A percentile compares a stretch with the other conserved stretches of the same genome.
phyloP scores from a whole-genome alignment of 1,284 basidiomycete genomes.

The Kwoniella shivajii region DNA sequence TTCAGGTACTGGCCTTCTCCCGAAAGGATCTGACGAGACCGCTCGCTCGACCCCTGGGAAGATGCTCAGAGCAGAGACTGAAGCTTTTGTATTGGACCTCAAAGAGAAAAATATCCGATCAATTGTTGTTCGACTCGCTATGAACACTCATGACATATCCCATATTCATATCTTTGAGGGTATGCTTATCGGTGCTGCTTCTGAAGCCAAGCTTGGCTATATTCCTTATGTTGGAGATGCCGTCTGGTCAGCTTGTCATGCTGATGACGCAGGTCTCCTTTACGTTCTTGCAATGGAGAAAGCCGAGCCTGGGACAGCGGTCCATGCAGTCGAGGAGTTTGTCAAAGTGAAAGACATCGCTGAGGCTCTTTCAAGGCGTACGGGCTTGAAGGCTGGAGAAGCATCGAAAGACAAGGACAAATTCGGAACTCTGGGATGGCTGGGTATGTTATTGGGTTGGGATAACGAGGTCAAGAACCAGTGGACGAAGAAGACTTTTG shows the following conservation, averaged over 20 bases:
- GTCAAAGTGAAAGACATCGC: conserved; percentile 1
- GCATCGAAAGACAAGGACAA: no score
- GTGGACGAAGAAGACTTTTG: no score
- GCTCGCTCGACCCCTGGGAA: no score
- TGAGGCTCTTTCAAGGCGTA: background rate
- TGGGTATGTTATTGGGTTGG: no score
- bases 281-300: conserved; percentile 32
- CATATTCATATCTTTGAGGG: conserved; percentile 21
- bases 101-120: conserved; percentile 16
- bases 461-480: no score
- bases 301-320: background rate
- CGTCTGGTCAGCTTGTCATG: conserved; percentile 24
- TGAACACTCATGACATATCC: conserved; percentile 24
- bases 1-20: conserved; percentile 4
- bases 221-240: conserved; percentile 24
- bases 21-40: no score
- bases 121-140: conserved; percentile 25
- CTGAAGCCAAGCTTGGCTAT: conserved; percentile 16
- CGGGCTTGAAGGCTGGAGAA: no score
- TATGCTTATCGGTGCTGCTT: conserved; percentile 12
- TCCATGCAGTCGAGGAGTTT: background rate
- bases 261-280: conserved; percentile 29
- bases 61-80: conserved; percentile 15
- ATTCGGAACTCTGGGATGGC: no score
- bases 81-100: background rate